Evolutionary conservation across 306 rosid genomes (phyloP), one percentile per base, ranked within the genome.

Genomic region (Purshia tridentata): DNA sequence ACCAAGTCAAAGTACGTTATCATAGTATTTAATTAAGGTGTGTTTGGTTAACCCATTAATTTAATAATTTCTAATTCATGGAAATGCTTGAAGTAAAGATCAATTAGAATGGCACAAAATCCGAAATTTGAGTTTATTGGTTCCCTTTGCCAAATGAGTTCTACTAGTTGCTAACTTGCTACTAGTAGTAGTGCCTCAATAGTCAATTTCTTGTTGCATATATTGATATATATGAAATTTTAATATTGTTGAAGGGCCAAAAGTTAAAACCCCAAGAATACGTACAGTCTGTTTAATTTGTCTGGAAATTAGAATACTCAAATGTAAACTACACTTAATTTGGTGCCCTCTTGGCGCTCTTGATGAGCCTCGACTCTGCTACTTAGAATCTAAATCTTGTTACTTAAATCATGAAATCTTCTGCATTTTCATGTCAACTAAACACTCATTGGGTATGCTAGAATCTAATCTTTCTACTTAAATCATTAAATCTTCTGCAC

Each of bases 381-480:
- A 6, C 9, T 4, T 5, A 19, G 70, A 73, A 73, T 50, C 70
- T 18, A 62, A 53, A 70, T 55, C 54, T 55, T 55, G 61, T 52
- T 54, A 8, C 65, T 71, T 55, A 44, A 56, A 71, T 71, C 55
- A 8, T 1, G 14, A 54, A 35, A 71, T 56, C 66, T 61, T 61
- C 5, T 15, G 20, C 47, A 6, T 11, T 6, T 63, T 29, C 35
- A 29, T 29, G 2, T 29, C 1, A 29, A 29, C 35, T 29, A 29
- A 29, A 29, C 35, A 2, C 2, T 29, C 35, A 29, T 29, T 29
- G 35, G 35, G 35, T 29, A 29, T 29, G 35, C 9, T 5, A 19
- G 70, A 73, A 73, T 50, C 70, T 18, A 62, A 53, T 55, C 54
- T 55, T 55, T 48, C 65, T 54, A 8, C 65, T 71, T 55, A 44